A percentile compares a stretch with the other conserved stretches of the same genome.
These are phyloP conservation scores for Euptelea pleiosperma DNA, from an alignment of 164 flowering plant species.

Conservation along the genomic window DNA sequence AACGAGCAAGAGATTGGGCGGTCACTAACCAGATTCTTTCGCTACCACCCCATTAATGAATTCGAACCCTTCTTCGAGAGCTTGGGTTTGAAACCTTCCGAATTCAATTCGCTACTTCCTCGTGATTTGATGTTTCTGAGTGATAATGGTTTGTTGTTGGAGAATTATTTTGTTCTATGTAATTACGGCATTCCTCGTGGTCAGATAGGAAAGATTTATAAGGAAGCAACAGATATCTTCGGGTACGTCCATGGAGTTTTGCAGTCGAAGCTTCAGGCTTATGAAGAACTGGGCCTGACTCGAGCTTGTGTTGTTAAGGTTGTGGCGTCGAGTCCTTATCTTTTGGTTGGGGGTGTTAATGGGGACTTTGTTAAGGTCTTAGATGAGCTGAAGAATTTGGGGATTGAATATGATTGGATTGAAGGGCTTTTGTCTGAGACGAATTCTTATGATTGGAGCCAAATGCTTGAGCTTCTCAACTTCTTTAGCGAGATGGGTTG, in stretches of 20 bases:
- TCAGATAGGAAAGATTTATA: conserved; percentile 64
- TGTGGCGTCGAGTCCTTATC: conserved; percentile 43
- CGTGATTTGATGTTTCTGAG: conserved; percentile 49
- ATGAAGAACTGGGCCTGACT: conserved; percentile 44
- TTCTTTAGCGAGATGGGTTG: conserved; percentile 36
- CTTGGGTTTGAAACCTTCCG: conserved; percentile 55
- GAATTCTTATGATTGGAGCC: conserved; percentile 47
- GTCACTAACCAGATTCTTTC: conserved; percentile 46
- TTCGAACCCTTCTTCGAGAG: conserved; percentile 92
- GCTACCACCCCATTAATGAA: conserved; percentile 78
- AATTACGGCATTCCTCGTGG: conserved; percentile 52
- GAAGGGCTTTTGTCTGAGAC: conserved; percentile 30
- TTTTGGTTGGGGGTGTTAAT: conserved; percentile 45
- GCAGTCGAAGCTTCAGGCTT: conserved; percentile 37
- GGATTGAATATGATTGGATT: conserved; percentile 43
- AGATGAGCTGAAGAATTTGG: conserved; percentile 38
- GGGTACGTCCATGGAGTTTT: conserved; percentile 46
- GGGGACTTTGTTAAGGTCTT: conserved; percentile 36
- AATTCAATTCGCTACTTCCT: conserved; percentile 42
- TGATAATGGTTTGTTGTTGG: conserved; percentile 56
- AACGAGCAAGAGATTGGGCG: conserved; percentile 27
- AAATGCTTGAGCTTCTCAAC: conserved; percentile 32
- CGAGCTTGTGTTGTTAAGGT: conserved; percentile 28
- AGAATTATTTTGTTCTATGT: conserved; percentile 56
- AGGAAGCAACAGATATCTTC: conserved; percentile 52